phyloP scores from a whole-genome alignment of 768 basidiomycete genomes.

The Pleurotus djamor region DNA sequence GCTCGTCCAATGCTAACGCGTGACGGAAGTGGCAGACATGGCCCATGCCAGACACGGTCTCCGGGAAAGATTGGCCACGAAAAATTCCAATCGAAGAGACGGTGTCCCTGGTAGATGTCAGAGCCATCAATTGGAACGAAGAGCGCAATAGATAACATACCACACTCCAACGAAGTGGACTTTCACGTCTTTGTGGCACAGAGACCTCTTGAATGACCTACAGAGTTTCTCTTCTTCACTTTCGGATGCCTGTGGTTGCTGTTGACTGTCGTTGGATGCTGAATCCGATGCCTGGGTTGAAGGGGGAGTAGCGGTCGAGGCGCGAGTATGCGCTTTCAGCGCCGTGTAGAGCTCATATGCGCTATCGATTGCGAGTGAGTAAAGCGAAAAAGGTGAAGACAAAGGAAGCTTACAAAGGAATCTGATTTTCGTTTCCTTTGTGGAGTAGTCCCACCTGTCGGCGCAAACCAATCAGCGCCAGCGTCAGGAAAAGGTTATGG shows the following conservation, averaged over 20 bases:
- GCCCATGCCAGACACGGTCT: constrained; percentile 16
- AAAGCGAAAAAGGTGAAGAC: too few species aligned
- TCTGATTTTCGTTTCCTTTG: too few species aligned
- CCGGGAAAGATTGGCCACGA: constrained; percentile 5
- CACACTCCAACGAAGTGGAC: constrained; percentile 47
- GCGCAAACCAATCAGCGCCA: too few species aligned
- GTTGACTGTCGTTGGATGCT: too few species aligned
- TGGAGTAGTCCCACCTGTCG: too few species aligned
- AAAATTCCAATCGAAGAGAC: constrained; percentile 22
- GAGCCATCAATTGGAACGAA: too few species aligned
- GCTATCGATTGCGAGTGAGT: background rate
- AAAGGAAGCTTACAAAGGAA: too few species aligned
- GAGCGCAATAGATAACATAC: too few species aligned
- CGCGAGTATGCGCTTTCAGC: background rate
- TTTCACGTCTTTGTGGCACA: constrained; percentile 21
- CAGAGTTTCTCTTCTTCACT: constrained; percentile 6
- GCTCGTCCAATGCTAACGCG: constrained; percentile 14
- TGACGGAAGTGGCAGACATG: constrained; percentile 30
- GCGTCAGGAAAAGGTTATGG: too few species aligned
- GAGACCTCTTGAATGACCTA: constrained; percentile 14
- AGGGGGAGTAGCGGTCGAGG: too few species aligned
- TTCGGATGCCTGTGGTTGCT: background rate
- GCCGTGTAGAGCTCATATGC: background rate
- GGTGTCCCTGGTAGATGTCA: constrained; percentile 20
- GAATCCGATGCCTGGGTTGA: too few species aligned